Base-by-base conservation (phyloP, 805 yeast genomes). In the Wickerhamomyces strasburgensis region DNA sequence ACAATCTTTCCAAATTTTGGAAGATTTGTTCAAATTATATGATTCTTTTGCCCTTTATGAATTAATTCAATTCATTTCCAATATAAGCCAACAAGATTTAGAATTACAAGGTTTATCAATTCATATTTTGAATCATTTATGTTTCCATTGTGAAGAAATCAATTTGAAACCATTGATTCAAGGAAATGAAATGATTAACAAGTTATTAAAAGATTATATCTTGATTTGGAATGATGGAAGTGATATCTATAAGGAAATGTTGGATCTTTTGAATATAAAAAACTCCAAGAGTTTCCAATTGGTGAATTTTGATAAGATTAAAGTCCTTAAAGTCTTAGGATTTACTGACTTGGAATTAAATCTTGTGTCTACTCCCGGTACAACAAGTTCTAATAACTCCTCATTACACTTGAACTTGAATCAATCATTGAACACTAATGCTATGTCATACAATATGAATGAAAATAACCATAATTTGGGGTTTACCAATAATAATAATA, bases 181-280 rank as follows among this genome's bases (percentile, higher is more conserved):
- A 9, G 38, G 50, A 6, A 61, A 53, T 31, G 48, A 54, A 23
- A 31, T 60, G 15, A 44, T 65, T 13, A 33, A 31, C 4, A 46
- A 49, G 4, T 33, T 52, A 1, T 33, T 64, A 14, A 35, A 28
- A 5, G 40, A 42, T 3, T 62, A 54, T 31, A 44, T 62, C 21
- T 28, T 35, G 5, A 19, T 38, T 15, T 64, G 69, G 70, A 59
- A 64, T 43, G 65, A 63, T 46, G 65, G 64, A 9, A 31, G 58
- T 2, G 29, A 26, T 3, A 29, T 17, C 2, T 65, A 58, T 38
- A 38, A 37, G 2, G 21, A 27, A 5, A 38, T 50, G 5, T 21
- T 31, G n/a, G 17, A 35, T 2, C 23, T 50, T 3, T 25, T 48
- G 26, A 17, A 31, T 2, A 31, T 33, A 15, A 26, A 19, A 15